These are phyloP conservation scores for Hypoxylon sp. DNA, from an alignment of 2,329 filamentous ascomycete species.

Conservation along the genomic window DNA sequence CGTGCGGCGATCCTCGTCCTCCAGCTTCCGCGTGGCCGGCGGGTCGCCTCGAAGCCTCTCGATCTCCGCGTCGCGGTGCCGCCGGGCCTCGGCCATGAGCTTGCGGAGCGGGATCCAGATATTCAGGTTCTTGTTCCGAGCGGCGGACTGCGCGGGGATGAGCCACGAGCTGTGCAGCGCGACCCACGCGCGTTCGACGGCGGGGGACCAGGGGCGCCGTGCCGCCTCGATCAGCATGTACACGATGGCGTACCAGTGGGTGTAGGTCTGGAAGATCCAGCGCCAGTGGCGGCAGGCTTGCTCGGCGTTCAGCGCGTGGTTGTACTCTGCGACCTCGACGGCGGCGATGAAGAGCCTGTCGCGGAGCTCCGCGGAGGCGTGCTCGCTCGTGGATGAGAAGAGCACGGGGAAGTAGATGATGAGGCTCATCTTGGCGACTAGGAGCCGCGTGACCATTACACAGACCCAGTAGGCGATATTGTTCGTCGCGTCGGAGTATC, in stretches of 20 bases:
- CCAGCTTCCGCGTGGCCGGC: conserved; percentile 46
- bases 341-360: conserved; percentile 78
- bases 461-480: conserved; percentile 56
- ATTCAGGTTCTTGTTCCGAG: conserved; percentile 50
- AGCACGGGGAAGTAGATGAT: conserved; percentile 81
- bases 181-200: conserved; percentile 48
- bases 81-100: conserved; percentile 55
- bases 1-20: conserved; percentile 47
- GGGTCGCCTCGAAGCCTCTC: conserved; percentile 50
- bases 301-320: conserved; percentile 73
- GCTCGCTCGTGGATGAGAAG: conserved; percentile 67
- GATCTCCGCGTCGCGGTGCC: conserved; percentile 55
- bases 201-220: conserved; percentile 48
- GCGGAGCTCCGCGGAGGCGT: conserved; percentile 71
- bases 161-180: conserved; percentile 49
- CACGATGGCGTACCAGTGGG: conserved; percentile 65
- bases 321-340: conserved; percentile 80
- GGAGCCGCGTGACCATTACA: conserved; percentile 73
- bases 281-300: conserved; percentile 59
- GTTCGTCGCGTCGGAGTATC: conserved; percentile 51
- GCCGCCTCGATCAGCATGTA: conserved; percentile 62
- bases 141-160: conserved; percentile 43
- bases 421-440: conserved; percentile 83
- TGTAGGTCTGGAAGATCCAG: conserved; percentile 65
- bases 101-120: conserved; percentile 59